Evolutionary conservation across 768 basidiomycete genomes (phyloP), one percentile per base, ranked within the genome.

Genomic region (Lactifluus hygrophoroides): DNA sequence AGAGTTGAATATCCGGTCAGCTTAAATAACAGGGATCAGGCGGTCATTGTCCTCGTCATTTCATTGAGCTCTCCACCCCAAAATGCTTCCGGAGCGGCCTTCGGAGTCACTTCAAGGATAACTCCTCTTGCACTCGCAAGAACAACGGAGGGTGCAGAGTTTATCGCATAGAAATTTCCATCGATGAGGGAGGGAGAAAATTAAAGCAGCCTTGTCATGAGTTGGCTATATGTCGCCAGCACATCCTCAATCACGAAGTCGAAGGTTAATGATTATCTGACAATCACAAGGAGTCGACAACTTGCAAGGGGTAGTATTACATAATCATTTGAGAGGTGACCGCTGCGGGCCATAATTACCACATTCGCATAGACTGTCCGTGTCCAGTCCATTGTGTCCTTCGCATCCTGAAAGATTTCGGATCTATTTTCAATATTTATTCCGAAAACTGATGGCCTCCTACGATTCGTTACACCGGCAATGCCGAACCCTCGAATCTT

Each of bases 381-480:
- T 16, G 13, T 19, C 32, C 10, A 17, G 38, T 53, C n/a, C n/a
- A n/a, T 44, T 42, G 30, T 34, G 43, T 34, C 30, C 25, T 25
- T 16, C 40, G 1, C n/a, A n/a, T n/a, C n/a, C n/a, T n/a, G n/a
- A n/a, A n/a, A n/a, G n/a, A n/a, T n/a, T n/a, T n/a, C n/a, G n/a
- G n/a, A n/a, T n/a, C n/a, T n/a, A n/a, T 5, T 10, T 16, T 16
- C 23, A 23, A 11, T 21, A 50, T 16, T 50, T 23, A 34, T 21
- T 44, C 28, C 14, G 3, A 49, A 30, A 2, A 25, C 8, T n/a
- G 28, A 91, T 90, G 88, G 77, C 85, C 57, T 83, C 76, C 64
- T 94, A 94, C 75, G 95, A 98, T 65, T 81, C 86, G 55, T 78
- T 97, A 32, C 89, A 96, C 66, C 77, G 93, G 54, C 93, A 95